A percentile compares a stretch with the other conserved stretches of the same genome.
Evolutionary conservation across 441 rosid species (phyloP).

Genomic region (Syzygium syzygioides): DNA sequence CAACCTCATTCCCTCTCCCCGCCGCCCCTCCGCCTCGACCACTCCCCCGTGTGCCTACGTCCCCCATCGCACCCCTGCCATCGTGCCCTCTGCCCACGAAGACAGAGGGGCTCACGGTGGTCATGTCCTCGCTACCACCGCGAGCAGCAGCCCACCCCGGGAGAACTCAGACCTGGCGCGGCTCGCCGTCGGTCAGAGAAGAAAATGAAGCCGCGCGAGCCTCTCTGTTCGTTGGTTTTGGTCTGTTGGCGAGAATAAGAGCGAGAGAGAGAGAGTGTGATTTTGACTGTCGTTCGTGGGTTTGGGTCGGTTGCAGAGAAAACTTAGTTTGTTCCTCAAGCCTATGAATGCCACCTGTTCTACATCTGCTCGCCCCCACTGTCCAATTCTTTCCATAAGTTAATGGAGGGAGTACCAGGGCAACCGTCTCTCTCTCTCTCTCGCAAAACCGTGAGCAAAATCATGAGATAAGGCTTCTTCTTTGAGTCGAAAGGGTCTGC

Average conservation of each 20-base stretch:
- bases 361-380: neutral
- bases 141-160: neutral
- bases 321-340: neutral
- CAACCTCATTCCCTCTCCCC: too few relatives aligned
- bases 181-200: neutral
- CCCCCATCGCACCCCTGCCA: neutral
- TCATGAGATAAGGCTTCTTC: neutral
- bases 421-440: neutral
- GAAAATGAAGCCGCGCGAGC: neutral
- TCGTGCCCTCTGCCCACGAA: neutral
- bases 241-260: neutral
- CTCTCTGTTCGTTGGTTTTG: neutral
- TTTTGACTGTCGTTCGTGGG: neutral
- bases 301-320: neutral
- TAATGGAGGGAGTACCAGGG: neutral
- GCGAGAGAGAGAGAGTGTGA: neutral
- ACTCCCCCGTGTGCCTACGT: neutral
- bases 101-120: neutral
- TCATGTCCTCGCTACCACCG: neutral
- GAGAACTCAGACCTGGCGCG: neutral
- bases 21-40: too few relatives aligned
- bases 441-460: neutral
- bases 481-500: neutral
- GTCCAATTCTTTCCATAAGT: neutral
- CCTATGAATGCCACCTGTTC: accelerated